Percentiles rank a stretch among this genome's conserved stretches.
These are phyloP conservation scores for Eucalyptus regnans DNA, from an alignment of 345 rosid genomes.

Conservation along the genomic window DNA sequence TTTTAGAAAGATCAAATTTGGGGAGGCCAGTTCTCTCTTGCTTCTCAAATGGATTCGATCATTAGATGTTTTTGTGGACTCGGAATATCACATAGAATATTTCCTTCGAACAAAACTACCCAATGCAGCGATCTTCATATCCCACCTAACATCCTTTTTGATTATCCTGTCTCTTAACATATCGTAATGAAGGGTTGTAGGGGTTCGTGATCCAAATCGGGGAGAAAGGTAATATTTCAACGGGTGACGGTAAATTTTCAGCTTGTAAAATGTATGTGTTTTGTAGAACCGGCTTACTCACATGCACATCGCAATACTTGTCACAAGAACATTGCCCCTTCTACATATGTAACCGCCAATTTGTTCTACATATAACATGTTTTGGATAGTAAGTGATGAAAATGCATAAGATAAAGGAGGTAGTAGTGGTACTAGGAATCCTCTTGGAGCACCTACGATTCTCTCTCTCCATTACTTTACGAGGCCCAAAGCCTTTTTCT, in stretches of 20 bases:
- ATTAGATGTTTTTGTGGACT: not conserved
- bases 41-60: not conserved
- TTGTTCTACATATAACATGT: not conserved
- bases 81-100: not conserved
- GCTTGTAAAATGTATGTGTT: not conserved
- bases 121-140: not conserved
- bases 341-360: not conserved
- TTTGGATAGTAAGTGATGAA: not conserved
- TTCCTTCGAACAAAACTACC: not conserved
- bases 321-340: not conserved
- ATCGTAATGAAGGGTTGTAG: not conserved
- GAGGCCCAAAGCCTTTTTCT: not conserved
- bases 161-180: rapidly evolving
- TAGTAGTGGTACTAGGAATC: not conserved
- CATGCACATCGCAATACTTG: not conserved
- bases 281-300: not conserved
- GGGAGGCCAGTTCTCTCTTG: not conserved
- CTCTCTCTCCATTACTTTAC: not conserved
- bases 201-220: rapidly evolving
- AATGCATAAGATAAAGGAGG: not conserved
- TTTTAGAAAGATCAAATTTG: not conserved
- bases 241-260: rapidly evolving
- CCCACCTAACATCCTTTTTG: not conserved
- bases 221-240: not conserved
- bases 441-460: not conserved